These are phyloP conservation scores for Trichoderma lentiforme DNA, from an alignment of 2,329 filamentous ascomycete genomes.

Conservation along the genomic window DNA sequence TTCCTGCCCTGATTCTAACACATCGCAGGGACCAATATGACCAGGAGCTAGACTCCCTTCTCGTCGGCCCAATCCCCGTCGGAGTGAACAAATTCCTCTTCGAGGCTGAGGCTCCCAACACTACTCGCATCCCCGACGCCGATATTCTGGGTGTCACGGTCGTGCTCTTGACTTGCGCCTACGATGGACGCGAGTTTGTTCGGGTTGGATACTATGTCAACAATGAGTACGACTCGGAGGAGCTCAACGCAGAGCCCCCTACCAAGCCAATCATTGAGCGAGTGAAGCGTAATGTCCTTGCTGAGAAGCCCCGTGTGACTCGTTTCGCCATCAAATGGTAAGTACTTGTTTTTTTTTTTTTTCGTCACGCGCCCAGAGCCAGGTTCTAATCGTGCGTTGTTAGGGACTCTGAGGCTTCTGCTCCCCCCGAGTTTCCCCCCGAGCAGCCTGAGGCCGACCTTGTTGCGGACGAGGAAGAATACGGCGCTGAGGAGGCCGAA, in stretches of 20 bases:
- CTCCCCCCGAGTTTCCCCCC: conserved; percentile 91
- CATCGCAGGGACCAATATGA: conserved; percentile 80
- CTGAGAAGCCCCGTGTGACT: conserved; percentile 95
- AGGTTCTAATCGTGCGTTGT: conserved; percentile 10
- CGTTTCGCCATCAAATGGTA: conserved; percentile 98
- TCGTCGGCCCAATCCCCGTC: conserved; percentile 95
- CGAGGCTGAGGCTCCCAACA: conserved; percentile 89
- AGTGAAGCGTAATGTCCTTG: conserved; percentile 86
- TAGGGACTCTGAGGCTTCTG: conserved; percentile 97
- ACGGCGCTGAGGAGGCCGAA: conserved; percentile 85
- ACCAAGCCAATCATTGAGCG: conserved; percentile 90
- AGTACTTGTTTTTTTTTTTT: neutral
- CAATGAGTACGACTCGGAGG: conserved; percentile 95
- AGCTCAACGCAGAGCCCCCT: conserved; percentile 84
- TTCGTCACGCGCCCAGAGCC: conserved; percentile 1
- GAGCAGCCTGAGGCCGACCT: conserved; percentile 96
- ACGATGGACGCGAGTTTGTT: conserved; percentile 94
- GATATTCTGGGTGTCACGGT: conserved; percentile 97
- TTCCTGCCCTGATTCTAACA: conserved; percentile 21
- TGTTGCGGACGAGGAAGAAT: conserved; percentile 79
- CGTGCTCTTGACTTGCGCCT: conserved; percentile 91
- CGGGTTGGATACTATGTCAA: conserved; percentile 99
- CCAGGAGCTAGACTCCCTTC: conserved; percentile 94
- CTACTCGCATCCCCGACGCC: conserved; percentile 83
- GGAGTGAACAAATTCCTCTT: conserved; percentile 99